phyloP scores from a whole-genome alignment of 768 basidiomycete species.

The Tylopilus sp. region DNA sequence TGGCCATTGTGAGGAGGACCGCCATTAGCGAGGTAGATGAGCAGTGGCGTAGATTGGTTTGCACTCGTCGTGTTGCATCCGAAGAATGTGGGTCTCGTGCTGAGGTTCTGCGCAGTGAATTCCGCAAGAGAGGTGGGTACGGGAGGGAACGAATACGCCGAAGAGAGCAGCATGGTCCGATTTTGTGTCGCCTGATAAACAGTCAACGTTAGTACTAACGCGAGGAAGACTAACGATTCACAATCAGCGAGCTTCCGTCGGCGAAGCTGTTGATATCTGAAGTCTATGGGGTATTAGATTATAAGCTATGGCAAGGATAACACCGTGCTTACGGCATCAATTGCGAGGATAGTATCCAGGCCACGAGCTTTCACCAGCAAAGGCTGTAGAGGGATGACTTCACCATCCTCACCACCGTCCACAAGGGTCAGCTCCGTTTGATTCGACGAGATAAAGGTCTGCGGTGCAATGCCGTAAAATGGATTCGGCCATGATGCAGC shows the following conservation, averaged over 20 bases:
- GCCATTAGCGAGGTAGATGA: conserved; percentile 21
- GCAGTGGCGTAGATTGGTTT: conserved; percentile 12
- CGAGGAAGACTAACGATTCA: conserved; percentile 10
- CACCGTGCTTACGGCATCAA: conserved; percentile 37
- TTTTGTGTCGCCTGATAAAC: conserved; percentile 30
- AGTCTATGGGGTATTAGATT: conserved; percentile 7
- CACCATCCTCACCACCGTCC: conserved; percentile 43
- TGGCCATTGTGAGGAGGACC: conserved; percentile 39
- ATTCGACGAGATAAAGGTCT: conserved; percentile 31
- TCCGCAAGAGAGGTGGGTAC: conserved; percentile 25
- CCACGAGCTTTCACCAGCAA: conserved; percentile 44
- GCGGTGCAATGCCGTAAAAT: conserved; percentile 34
- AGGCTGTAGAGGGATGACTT: conserved; percentile 47
- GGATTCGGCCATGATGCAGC: conserved; percentile 37
- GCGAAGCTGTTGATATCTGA: conserved; percentile 21
- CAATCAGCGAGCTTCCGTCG: conserved; percentile 26
- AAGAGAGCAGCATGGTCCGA: conserved; percentile 34
- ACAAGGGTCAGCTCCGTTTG: conserved; percentile 33
- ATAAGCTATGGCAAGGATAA: background rate
- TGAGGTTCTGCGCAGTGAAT: conserved; percentile 18
- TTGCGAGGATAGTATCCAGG: conserved; percentile 48
- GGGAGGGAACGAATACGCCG: conserved; percentile 33
- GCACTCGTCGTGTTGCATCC: no score
- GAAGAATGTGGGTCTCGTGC: no score
- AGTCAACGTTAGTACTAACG: background rate